Evolutionary conservation across 2,329 filamentous ascomycete species (phyloP), one percentile per base, ranked within the genome.

Genomic region (Fusarium nurragi): DNA sequence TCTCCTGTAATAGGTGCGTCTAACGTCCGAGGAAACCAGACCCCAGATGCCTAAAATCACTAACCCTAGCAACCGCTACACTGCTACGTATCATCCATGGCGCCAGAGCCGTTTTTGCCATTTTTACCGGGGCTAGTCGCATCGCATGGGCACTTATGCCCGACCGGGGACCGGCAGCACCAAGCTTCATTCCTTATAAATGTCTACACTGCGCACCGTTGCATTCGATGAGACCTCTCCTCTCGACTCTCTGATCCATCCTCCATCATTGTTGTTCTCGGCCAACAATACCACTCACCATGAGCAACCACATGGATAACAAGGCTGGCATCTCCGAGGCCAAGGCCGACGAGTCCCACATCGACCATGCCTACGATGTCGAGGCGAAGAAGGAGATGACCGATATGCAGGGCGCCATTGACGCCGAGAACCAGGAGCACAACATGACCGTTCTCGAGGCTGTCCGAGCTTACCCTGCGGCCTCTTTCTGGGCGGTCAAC

Each of bases 401-500:
- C 58, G 39, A 66, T 22, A 73, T 51, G 69, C 62, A 61, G 9
- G 69, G 54, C 54, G 70, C 70, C 10, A 68, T 72, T 11, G 69
- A 71, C 37, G 70, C 69, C 2, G 81, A 83, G 75, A 80, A 79
- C 54, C 65, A 66, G 25, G 81, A 83, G 71, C 77, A 79, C 53
- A 65, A 77, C 30, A 76, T 79, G 76, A 73, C 75, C 3, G 70
- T 79, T 13, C 76, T 78, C 71, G 65, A 74, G 40, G 77, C 79
- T 1, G 74, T 74, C 26, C 75, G 76, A 64, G 72, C 63, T 0
- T 78, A 83, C 47, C 81, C 81, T 19, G 77, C 76, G 76, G 81
- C 81, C 45, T 78, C 77, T 25, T 72, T 80, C 18, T 83, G 81
- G 80, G 80, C 79, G 1, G 81, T 82, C 44, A 72, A 76, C 66